Base-by-base conservation (phyloP, 225 moss, liverwort and hornwort genomes). In the Anthoceros angustus region DNA sequence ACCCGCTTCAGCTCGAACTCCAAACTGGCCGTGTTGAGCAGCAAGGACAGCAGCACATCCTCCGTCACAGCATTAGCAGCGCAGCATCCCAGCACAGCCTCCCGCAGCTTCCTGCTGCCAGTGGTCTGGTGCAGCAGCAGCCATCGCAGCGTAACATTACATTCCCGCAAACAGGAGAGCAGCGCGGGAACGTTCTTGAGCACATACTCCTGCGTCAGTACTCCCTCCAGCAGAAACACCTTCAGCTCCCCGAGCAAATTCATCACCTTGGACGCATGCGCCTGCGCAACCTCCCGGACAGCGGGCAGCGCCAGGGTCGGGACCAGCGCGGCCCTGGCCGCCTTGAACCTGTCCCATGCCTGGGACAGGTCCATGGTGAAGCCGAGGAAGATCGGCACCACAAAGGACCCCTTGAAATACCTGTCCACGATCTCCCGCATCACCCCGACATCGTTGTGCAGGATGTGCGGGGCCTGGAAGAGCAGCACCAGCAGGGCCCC, bases 351-450 rank as follows among this genome's bases (percentile, higher is more conserved):
- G 43, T 92, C 98, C 98, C 98, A 98, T 20, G 77, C 82, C 64
- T 76, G 75, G 21, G 89, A 89, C 14, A 98, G 77, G 72, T 98
- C 98, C 43, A 98, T 84, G 64, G 87, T 87, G 46, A 98, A 98
- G 48, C 95, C 95, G 83, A 91, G 80, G 67, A 85, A 95, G 71
- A 95, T 77, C 42, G 95, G 86, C 66, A 95, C 71, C 21, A 95
- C 83, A 88, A 91, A 95, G 74, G 82, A 85, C 45, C 85, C 88
- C 48, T 79, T 80, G 45, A 95, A 80, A 74, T 85, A 95, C 75
- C 88, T 95, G 74, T 95, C 95, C 70, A 88, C 95, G 14, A 95
- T 86, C 42, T 88, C 85, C 43, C 88, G 83, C 91, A 95, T 95
- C 24, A 85, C 85, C 65, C 82, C 67, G 39, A 72, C 71, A 72